A percentile compares a stretch with the other conserved stretches of the same genome.
Conservation (phyloP, 345 rosid species). For the Erucastrum elatum region DNA sequence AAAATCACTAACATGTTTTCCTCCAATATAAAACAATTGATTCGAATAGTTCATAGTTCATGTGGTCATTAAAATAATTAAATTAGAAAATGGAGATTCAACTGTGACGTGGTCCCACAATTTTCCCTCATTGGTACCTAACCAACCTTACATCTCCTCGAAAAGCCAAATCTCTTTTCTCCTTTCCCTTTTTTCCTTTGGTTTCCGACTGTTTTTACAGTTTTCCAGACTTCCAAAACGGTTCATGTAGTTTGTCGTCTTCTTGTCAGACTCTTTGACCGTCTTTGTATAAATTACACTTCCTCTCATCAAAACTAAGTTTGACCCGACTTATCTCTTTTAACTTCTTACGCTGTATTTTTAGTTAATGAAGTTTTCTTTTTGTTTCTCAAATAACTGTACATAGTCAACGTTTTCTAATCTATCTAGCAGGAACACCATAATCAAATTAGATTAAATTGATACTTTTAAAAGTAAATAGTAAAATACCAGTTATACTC, state of each 20-base stretch:
- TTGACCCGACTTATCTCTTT: conserved; percentile 15
- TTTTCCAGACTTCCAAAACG: conserved; percentile 23
- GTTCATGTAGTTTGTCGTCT: conserved; percentile 32
- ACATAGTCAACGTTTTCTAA: background rate
- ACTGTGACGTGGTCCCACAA: conserved; percentile 26
- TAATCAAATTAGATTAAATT: background rate
- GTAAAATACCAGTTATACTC: background rate
- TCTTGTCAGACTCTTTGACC: conserved; percentile 38
- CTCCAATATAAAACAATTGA: background rate
- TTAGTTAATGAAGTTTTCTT: background rate
- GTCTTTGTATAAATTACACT: conserved; percentile 9
- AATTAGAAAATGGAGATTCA: conserved; percentile 1
- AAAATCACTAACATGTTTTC: background rate
- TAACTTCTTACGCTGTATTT: background rate
- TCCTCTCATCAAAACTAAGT: conserved; percentile 27
- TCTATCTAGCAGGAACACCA: background rate
- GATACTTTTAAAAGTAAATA: background rate
- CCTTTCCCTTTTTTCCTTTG: background rate
- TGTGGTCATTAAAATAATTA: background rate
- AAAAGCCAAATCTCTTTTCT: conserved; percentile 30
- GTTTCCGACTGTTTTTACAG: background rate
- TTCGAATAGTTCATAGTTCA: background rate
- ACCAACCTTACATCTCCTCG: conserved; percentile 34
- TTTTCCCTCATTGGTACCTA: conserved; percentile 25
- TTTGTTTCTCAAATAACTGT: background rate